Base-by-base conservation (phyloP, 768 basidiomycete genomes). In the Hortiboletus campestris region DNA sequence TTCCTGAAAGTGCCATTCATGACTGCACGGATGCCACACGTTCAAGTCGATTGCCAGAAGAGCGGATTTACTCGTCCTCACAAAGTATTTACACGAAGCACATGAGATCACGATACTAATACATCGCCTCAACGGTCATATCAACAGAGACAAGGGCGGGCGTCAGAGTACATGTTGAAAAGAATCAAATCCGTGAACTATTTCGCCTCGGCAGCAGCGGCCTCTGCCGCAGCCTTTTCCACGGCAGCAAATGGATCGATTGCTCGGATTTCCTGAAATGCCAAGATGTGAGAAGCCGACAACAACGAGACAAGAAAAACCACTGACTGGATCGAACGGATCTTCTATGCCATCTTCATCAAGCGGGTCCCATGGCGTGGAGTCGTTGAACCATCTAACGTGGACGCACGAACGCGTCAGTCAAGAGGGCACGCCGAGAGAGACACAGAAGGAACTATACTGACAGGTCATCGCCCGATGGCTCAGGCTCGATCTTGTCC, bases 321-420 rank as follows among this genome's bases (percentile, higher is more conserved):
- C 14, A 52, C 65, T 46, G 22, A 66, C 65, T 10, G 47, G 34
- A 35, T 59, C 63, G 6, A 65, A 49, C 2, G 31, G 53, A 44
- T 68, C 69, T 35, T 69, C 62, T 2, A 6, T 49, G 9, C 67
- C 67, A 2, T 71, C 67, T 29, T 62, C 62, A 12, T 69, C 62
- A 14, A 69, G 62, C 2, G 67, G 67, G 4, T 64, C 60, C 67
- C 69, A 71, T 17, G 67, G 69, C 3, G 56, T 43, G 8, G 29
- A 11, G 29, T 54, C 62, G 19, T 36, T 28, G 47, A 34, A 46
- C 67, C 67, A 69, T 12, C 67, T 71, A 28, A 7, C 11, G 9
- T n/a, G n/a, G 14, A 40, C 17, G 14, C 16, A 36, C 6, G 36
- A 22, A n/a, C 13, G 4, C 20, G 28, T 60, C 43, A 56, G 16